phyloP scores from a whole-genome alignment of 768 basidiomycete species.

The Rhizopogon vulgaris region DNA sequence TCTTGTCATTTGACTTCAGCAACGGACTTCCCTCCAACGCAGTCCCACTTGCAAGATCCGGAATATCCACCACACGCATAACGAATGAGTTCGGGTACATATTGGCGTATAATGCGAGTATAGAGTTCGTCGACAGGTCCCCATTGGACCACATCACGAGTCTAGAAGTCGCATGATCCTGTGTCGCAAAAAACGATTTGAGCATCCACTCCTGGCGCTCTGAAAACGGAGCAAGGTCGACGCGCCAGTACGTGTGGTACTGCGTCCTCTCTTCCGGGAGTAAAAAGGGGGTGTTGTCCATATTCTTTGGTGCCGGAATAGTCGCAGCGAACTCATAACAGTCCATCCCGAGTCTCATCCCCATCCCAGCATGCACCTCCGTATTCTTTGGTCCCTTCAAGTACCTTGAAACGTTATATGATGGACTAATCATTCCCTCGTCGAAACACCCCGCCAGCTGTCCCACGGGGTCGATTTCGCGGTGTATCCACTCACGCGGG shows the following conservation, averaged over 20 bases:
- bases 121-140: conserved; percentile 48
- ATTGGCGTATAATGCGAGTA: conserved; percentile 53
- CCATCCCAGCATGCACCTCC: conserved; percentile 76
- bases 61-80: conserved; percentile 64
- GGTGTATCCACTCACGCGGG: conserved; percentile 64
- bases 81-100: conserved; percentile 69
- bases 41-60: conserved; percentile 65
- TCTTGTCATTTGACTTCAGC: conserved; percentile 58
- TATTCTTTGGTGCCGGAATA: conserved; percentile 35
- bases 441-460: conserved; percentile 76
- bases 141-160: conserved; percentile 93
- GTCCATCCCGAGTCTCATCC: conserved; percentile 74
- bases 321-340: conserved; percentile 93
- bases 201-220: conserved; percentile 86
- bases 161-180: conserved; percentile 55
- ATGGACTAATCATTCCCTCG: conserved; percentile 46
- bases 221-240: conserved; percentile 77
- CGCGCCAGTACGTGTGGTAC: conserved; percentile 94
- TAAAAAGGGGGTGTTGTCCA: conserved; percentile 6
- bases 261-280: conserved; percentile 43
- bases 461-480: conserved; percentile 59
- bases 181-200: conserved; percentile 91
- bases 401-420: conserved; percentile 62
- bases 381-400: conserved; percentile 60
- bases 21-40: conserved; percentile 61